Evolutionary conservation across 2,329 filamentous ascomycete species (phyloP).

Genomic region (Aspergillus piperis): DNA sequence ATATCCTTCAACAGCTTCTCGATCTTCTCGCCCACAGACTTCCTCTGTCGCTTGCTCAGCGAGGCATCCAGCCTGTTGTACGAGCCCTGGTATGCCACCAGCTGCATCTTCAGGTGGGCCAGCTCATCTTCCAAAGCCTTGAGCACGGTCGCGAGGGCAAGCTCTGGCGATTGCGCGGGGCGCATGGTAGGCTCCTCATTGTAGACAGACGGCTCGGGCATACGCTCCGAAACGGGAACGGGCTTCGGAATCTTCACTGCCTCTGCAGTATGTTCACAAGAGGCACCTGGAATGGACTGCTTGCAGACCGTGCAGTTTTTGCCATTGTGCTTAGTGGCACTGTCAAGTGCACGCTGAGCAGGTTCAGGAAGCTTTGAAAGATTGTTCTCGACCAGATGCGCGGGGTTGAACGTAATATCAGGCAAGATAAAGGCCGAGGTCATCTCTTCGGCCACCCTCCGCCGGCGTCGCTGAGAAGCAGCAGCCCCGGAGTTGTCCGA

Average conservation of each 20-base stretch:
- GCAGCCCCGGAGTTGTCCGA: slow-evolving; percentile 52
- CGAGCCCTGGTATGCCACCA: slow-evolving; percentile 61
- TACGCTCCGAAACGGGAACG: slow-evolving; percentile 53
- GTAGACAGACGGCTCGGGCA: slow-evolving; percentile 44
- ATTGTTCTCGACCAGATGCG: slow-evolving; percentile 30
- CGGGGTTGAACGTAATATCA: slow-evolving; percentile 58
- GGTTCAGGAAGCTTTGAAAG: slow-evolving; percentile 40
- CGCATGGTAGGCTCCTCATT: slow-evolving; percentile 62
- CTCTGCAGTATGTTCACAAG: slow-evolving; percentile 34
- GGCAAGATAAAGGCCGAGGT: slow-evolving; percentile 66
- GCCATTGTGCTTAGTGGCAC: slow-evolving; percentile 51
- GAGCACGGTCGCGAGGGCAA: slow-evolving; percentile 78
- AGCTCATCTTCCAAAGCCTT: slow-evolving; percentile 81
- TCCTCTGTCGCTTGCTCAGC: slow-evolving; percentile 65
- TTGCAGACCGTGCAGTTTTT: slow-evolving; percentile 61
- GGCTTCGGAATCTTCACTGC: slow-evolving; percentile 51
- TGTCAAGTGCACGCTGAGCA: slow-evolving; percentile 45
- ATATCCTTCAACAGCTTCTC: slow-evolving; percentile 63
- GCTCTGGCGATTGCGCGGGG: slow-evolving; percentile 65
- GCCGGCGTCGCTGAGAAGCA: slow-evolving; percentile 53
- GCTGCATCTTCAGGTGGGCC: slow-evolving; percentile 70
- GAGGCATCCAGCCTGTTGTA: slow-evolving; percentile 70
- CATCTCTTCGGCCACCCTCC: slow-evolving; percentile 55
- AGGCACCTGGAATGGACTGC: slow-evolving; percentile 40
- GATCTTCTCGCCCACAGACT: slow-evolving; percentile 62